Evolutionary conservation across 495 filamentous ascomycete genomes (phyloP).

Genomic region (Paragyromitra xinjiangensis): DNA sequence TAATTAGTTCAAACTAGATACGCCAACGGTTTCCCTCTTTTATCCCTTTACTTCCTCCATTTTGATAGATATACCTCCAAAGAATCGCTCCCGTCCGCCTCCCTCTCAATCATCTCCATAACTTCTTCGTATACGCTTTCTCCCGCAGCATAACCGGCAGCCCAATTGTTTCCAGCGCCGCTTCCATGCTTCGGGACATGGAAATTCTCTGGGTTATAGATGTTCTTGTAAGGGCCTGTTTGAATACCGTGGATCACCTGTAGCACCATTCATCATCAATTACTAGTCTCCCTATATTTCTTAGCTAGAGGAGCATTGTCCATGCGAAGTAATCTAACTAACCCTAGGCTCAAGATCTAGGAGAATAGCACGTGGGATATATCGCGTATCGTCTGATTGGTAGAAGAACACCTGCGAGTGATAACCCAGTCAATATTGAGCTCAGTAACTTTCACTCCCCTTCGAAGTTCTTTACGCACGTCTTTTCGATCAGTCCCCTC

Average conservation of each 20-base stretch:
- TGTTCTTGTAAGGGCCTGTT: slow-evolving; percentile 91
- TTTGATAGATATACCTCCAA: slow-evolving; percentile 71
- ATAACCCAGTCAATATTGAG: slow-evolving; percentile 15
- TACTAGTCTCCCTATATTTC: neutral
- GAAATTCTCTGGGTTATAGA: slow-evolving; percentile 99
- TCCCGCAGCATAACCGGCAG: slow-evolving; percentile 90
- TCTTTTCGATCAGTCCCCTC: slow-evolving; percentile 98
- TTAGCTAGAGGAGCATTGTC: neutral
- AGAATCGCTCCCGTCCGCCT: slow-evolving; percentile 97
- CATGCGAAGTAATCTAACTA: slow-evolving; percentile 54
- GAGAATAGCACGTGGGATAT: slow-evolving; percentile 94
- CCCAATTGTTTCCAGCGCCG: slow-evolving; percentile 98
- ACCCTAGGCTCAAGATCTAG: slow-evolving; percentile 94
- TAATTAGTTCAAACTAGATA: slow-evolving; percentile 36
- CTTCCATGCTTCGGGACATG: slow-evolving; percentile 89
- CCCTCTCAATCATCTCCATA: slow-evolving; percentile 99
- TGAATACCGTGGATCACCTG: slow-evolving; percentile 92
- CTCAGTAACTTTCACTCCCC: neutral
- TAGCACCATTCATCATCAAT: neutral
- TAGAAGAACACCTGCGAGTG: slow-evolving; percentile 79
- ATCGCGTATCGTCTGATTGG: slow-evolving; percentile 96
- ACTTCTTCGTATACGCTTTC: slow-evolving; percentile 94
- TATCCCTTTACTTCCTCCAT: neutral
- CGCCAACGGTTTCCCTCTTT: neutral
- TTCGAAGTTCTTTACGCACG: slow-evolving; percentile 61